Percentiles rank a stretch among this genome's conserved stretches.
phyloP scores from a whole-genome alignment of 768 basidiomycete species.

The Gloeopeniophorella convolvens region DNA sequence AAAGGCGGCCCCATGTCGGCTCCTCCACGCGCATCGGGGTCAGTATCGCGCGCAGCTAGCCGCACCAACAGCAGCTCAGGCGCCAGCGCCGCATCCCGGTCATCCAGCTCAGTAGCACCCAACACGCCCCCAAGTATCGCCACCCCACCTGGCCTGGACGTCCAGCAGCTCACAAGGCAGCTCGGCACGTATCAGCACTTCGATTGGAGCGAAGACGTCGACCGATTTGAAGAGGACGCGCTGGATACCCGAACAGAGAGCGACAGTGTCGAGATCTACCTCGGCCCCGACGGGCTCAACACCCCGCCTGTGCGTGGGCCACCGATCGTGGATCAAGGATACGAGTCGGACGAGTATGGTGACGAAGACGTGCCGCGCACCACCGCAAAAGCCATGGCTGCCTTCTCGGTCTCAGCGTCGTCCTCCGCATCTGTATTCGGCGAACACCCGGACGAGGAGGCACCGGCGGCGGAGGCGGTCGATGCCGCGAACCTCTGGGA shows the following conservation, averaged over 20 bases:
- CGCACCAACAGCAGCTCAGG: not conserved
- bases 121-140: not conserved
- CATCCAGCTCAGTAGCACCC: not conserved
- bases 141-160: not conserved
- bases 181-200: not conserved
- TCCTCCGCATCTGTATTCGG: too few species aligned
- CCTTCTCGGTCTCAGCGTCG: too few species aligned
- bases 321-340: too few species aligned
- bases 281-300: not conserved
- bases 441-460: too few species aligned
- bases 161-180: not conserved
- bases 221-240: not conserved
- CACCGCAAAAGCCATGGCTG: not conserved
- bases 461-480: too few species aligned
- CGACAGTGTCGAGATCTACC: not conserved
- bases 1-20: not conserved
- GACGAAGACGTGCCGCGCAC: not conserved
- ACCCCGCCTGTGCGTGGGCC: too few species aligned
- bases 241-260: too few species aligned
- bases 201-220: slow-evolving; percentile 11
- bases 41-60: not conserved
- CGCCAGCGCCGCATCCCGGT: not conserved
- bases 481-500: not conserved
- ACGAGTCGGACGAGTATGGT: slow-evolving; percentile 2
- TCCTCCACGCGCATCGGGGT: not conserved